Conservation (phyloP, 1,284 basidiomycete genomes). For the Rhodotorula sp. region DNA sequence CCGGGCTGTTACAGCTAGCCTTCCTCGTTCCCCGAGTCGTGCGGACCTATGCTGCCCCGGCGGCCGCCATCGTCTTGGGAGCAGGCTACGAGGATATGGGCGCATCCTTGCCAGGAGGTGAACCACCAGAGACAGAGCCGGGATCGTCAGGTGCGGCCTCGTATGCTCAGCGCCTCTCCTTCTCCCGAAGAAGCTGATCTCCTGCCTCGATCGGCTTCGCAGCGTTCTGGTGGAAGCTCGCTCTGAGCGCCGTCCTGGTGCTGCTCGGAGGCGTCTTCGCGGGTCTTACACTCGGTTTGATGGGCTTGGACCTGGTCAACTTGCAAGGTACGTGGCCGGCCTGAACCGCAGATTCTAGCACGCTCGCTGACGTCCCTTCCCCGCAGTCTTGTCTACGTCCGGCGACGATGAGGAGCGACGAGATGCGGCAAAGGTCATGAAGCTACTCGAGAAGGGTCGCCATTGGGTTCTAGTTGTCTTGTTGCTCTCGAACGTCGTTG, state of each 20-base stretch:
- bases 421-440: conserved; percentile 50
- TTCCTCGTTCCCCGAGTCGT: neutral
- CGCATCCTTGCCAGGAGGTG: neutral
- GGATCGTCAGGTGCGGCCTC: neutral
- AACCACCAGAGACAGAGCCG: conserved; percentile 7
- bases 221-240: conserved; percentile 38
- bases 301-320: conserved; percentile 81
- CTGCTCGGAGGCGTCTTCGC: conserved; percentile 53
- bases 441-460: conserved; percentile 49
- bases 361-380: conserved; percentile 48
- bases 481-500: conserved; percentile 51
- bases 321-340: conserved; percentile 52
- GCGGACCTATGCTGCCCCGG: conserved; percentile 15
- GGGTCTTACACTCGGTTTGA: conserved; percentile 56
- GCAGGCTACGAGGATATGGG: neutral
- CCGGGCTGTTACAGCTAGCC: conserved; percentile 12
- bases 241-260: conserved; percentile 20
- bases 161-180: accelerated
- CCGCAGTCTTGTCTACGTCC: conserved; percentile 42
- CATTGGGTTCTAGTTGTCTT: conserved; percentile 49
- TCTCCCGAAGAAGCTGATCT: neutral
- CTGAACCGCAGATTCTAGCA: no score
- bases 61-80: neutral
- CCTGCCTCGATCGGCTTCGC: neutral
- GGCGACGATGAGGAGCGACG: conserved; percentile 50